Evolutionary conservation across 2,329 filamentous ascomycete genomes (phyloP).

Genomic region (Alternaria sp.): DNA sequence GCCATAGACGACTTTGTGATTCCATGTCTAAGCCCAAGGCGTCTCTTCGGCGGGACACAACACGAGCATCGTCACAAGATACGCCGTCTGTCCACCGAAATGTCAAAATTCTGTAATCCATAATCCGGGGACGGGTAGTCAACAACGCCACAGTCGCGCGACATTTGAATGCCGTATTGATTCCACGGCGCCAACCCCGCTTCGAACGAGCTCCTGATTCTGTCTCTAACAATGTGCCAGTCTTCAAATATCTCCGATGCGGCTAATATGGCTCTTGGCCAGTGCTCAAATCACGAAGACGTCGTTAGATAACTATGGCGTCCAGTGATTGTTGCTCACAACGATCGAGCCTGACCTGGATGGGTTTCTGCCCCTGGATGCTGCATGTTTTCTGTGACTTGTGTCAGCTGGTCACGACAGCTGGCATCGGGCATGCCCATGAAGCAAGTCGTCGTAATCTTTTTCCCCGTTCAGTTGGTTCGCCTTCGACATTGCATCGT

Average conservation of each 20-base stretch:
- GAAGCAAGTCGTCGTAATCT: conserved; percentile 34
- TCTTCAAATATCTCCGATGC: conserved; percentile 14
- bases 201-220: conserved; percentile 16
- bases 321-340: conserved; percentile 19
- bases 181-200: conserved; percentile 27
- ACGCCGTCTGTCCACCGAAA: conserved; percentile 23
- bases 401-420: conserved; percentile 44
- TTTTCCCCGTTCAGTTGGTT: conserved; percentile 18
- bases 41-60: conserved; percentile 22
- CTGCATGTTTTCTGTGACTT: conserved; percentile 40
- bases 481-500: conserved; percentile 11
- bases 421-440: conserved; percentile 23
- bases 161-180: conserved; percentile 38
- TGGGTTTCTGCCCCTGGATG: conserved; percentile 31
- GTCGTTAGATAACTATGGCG: conserved; percentile 8
- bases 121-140: conserved; percentile 31
- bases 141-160: conserved; percentile 46
- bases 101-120: conserved; percentile 28
- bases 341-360: conserved; percentile 2
- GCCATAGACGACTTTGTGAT: conserved; percentile 24
- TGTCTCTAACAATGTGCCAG: conserved; percentile 15
- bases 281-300: conserved; percentile 26
- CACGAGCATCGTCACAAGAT: conserved; percentile 41
- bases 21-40: conserved; percentile 21
- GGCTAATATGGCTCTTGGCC: conserved; percentile 18